A percentile compares a stretch with the other conserved stretches of the same genome.
phyloP scores from a whole-genome alignment of 768 basidiomycete genomes.

The Pisolithus sp. region DNA sequence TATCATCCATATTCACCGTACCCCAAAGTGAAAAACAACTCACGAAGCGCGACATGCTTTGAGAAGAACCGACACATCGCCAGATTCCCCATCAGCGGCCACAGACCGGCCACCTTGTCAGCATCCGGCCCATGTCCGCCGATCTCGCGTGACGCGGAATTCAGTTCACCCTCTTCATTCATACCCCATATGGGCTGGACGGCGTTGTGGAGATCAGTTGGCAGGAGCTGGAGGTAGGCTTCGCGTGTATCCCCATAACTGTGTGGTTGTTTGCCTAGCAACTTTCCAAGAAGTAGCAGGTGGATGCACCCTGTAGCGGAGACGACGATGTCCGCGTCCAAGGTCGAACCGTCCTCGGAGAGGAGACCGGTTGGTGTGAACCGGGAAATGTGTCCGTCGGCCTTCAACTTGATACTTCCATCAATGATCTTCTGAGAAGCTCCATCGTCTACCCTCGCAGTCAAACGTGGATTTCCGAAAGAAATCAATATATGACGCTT shows the following conservation, averaged over 20 bases:
- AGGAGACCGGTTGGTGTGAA: slow-evolving; percentile 39
- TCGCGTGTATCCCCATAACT: slow-evolving; percentile 2
- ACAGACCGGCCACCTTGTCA: slow-evolving; percentile 28
- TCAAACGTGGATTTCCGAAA: not conserved
- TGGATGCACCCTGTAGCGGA: slow-evolving; percentile 51
- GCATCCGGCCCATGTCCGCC: slow-evolving; percentile 31
- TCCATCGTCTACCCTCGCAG: slow-evolving; percentile 44
- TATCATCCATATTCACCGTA: not conserved
- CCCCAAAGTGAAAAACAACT: slow-evolving; percentile 21
- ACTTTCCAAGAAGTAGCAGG: not conserved
- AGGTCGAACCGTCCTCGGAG: slow-evolving; percentile 42
- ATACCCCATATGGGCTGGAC: slow-evolving; percentile 17
- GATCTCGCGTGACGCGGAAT: slow-evolving; percentile 36
- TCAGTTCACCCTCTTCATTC: slow-evolving; percentile 18
- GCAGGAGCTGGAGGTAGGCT: slow-evolving; percentile 3
- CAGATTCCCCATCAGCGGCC: slow-evolving; percentile 60
- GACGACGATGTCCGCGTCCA: slow-evolving; percentile 49
- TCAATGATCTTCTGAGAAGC: slow-evolving; percentile 56
- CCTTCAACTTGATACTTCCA: slow-evolving; percentile 67
- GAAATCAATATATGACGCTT: not conserved
- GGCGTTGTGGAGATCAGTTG: not conserved
- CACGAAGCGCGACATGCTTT: slow-evolving; percentile 59
- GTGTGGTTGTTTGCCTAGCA: not conserved
- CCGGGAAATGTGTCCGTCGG: slow-evolving; percentile 42
- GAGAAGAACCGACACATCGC: slow-evolving; percentile 61